Conservation (phyloP, 257 asterid genomes). For the Verbascum thapsus region DNA sequence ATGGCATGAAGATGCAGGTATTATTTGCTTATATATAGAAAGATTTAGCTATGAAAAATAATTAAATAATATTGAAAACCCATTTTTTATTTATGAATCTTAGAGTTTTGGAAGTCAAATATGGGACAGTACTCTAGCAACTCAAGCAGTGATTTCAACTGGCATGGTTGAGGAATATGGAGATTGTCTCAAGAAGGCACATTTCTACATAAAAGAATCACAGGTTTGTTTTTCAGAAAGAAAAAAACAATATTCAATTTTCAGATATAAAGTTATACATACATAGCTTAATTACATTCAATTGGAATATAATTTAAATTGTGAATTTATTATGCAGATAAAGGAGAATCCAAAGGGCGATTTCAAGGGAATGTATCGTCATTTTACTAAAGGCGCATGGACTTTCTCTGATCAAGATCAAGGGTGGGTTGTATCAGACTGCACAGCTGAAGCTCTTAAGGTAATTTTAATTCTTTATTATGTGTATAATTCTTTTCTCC, state of each 20-base stretch:
- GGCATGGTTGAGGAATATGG: conserved; percentile 86
- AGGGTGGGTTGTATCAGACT: conserved; percentile 75
- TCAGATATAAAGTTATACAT: background rate
- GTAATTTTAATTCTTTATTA: conserved; percentile 30
- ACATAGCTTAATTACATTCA: background rate
- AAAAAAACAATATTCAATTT: background rate
- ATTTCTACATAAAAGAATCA: conserved; percentile 73
- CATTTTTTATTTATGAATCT: background rate
- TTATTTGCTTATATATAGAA: background rate
- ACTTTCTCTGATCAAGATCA: conserved; percentile 90
- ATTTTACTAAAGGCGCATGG: conserved; percentile 77
- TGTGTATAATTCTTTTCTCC: no score
- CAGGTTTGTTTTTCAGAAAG: conserved; percentile 43
- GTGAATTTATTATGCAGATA: conserved; percentile 33
- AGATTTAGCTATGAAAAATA: background rate
- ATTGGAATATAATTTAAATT: background rate
- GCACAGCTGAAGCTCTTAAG: conserved; percentile 73
- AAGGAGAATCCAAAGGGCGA: conserved; percentile 68
- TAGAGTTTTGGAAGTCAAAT: conserved; percentile 82
- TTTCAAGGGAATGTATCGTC: conserved; percentile 66
- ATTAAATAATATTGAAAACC: no score
- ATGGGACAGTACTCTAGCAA: conserved; percentile 72
- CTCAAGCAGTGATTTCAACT: conserved; percentile 69
- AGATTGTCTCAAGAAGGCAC: conserved; percentile 67
- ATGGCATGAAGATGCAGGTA: conserved; percentile 91